phyloP scores from a whole-genome alignment of 331 rosid genomes.

The Malus hybrid region DNA sequence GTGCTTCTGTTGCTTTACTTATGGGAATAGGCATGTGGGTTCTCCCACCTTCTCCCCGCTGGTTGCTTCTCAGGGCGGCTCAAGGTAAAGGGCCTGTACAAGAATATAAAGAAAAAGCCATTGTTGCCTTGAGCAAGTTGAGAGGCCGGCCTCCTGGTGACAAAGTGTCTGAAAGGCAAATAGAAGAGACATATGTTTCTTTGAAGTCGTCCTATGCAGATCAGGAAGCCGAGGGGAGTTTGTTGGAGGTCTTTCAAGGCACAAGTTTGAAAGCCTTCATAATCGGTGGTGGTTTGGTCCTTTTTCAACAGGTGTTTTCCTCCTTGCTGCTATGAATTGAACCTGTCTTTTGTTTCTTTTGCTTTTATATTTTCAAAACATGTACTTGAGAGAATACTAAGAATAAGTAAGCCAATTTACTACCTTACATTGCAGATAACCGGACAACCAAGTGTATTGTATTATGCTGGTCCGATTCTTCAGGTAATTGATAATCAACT shows the following conservation, averaged over 20 bases:
- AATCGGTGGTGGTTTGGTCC: constrained; percentile 87
- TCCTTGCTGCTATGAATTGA: constrained; percentile 9
- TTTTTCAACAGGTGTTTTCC: constrained; percentile 80
- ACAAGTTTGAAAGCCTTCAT: constrained; percentile 81
- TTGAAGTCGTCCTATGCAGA: constrained; percentile 65
- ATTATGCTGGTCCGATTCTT: constrained; percentile 89
- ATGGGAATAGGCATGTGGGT: constrained; percentile 83
- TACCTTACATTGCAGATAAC: constrained; percentile 66
- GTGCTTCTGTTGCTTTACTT: constrained; percentile 70
- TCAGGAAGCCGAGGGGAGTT: constrained; percentile 71
- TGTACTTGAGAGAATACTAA: constrained; percentile 15
- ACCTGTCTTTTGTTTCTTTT: constrained; percentile 1
- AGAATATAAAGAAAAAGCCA: constrained; percentile 69
- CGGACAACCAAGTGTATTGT: constrained; percentile 96
- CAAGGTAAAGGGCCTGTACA: constrained; percentile 76
- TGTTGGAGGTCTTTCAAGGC: constrained; percentile 93
- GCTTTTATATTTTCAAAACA: constrained; percentile 7
- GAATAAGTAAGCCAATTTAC: constrained; percentile 29
- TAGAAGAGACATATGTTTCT: constrained; percentile 66
- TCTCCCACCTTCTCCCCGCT: constrained; percentile 90
- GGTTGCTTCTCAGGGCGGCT: constrained; percentile 93
- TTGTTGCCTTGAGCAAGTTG: constrained; percentile 57
- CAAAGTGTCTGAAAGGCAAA: constrained; percentile 66
- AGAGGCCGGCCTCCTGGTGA: constrained; percentile 80
- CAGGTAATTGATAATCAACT: constrained; percentile 52